phyloP scores from a whole-genome alignment of 2,329 filamentous ascomycete species.

The Penicillium sp. region DNA sequence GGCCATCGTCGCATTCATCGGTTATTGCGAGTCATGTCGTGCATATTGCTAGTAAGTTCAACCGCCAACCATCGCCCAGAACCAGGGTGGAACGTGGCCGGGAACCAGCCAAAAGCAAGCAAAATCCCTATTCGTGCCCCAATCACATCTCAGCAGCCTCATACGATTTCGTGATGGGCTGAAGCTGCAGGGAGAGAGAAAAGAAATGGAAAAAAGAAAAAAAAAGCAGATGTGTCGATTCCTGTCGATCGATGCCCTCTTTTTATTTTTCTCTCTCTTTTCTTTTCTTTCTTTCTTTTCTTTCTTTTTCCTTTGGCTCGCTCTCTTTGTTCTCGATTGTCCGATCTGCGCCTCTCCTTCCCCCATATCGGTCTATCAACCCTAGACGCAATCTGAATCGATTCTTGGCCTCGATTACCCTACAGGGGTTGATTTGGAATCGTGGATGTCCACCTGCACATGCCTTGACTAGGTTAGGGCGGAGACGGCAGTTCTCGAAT shows the following conservation, averaged over 20 bases:
- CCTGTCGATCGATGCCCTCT: slow-evolving; percentile 3
- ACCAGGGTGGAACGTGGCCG: slow-evolving; percentile 21
- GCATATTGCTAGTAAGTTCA: slow-evolving; percentile 14
- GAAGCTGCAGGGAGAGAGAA: not conserved
- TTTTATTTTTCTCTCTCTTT: no score
- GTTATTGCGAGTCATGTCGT: slow-evolving; percentile 24
- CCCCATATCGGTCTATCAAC: not conserved
- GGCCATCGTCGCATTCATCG: slow-evolving; percentile 11
- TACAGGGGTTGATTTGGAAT: not conserved
- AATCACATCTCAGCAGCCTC: slow-evolving; percentile 1
- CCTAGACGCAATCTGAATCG: not conserved
- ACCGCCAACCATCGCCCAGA: slow-evolving; percentile 14
- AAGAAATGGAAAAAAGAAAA: not conserved
- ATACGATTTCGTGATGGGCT: slow-evolving; percentile 7
- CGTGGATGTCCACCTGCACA: not conserved
- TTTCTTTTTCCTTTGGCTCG: slow-evolving; percentile 6
- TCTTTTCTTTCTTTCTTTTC: slow-evolving; percentile 2
- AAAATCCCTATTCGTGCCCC: not conserved
- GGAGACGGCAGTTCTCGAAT: not conserved
- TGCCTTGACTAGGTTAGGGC: not conserved
- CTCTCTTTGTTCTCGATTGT: slow-evolving; percentile 11
- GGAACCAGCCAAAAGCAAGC: slow-evolving; percentile 5
- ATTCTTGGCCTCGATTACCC: not conserved
- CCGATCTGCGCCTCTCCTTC: slow-evolving; percentile 5
- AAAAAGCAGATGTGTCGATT: slow-evolving; percentile 13